phyloP scores from a whole-genome alignment of 2,329 filamentous ascomycete species.

The Xylariomycetidae sp. region DNA sequence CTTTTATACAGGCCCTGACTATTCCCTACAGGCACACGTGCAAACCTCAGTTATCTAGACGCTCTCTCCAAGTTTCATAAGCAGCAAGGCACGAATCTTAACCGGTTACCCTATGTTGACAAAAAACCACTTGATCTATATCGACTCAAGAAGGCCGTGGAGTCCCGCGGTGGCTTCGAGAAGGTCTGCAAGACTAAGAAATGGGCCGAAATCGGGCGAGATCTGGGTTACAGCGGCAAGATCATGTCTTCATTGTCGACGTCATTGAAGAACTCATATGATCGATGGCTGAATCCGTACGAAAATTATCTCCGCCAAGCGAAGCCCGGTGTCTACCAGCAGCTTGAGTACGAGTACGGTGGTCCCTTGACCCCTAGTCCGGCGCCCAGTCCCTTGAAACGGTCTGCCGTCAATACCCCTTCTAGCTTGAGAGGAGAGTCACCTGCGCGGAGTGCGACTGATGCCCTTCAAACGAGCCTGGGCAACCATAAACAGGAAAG shows the following conservation, averaged over 20 bases:
- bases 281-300: slow-evolving; percentile 93
- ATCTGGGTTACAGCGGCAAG: slow-evolving; percentile 96
- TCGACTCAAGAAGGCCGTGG: slow-evolving; percentile 93
- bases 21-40: slow-evolving; percentile 65
- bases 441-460: slow-evolving; percentile 53
- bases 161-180: slow-evolving; percentile 89
- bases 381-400: slow-evolving; percentile 64
- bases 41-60: slow-evolving; percentile 93
- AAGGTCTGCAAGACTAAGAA: slow-evolving; percentile 97
- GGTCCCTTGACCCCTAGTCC: slow-evolving; percentile 79
- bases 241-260: slow-evolving; percentile 99
- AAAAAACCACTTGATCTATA: slow-evolving; percentile 95
- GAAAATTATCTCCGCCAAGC: slow-evolving; percentile 88
- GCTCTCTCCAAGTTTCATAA: slow-evolving; percentile 95
- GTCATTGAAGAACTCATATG: slow-evolving; percentile 95
- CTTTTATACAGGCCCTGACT: slow-evolving; percentile 4
- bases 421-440: slow-evolving; percentile 58
- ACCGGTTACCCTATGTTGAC: slow-evolving; percentile 91
- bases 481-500: slow-evolving; percentile 38
- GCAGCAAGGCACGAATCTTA: slow-evolving; percentile 89
- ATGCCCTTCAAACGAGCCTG: slow-evolving; percentile 44
- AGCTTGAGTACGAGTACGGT: slow-evolving; percentile 87
- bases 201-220: slow-evolving; percentile 96
- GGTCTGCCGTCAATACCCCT: slow-evolving; percentile 54
- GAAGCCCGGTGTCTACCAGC: slow-evolving; percentile 94